These are phyloP conservation scores for Myriosclerotinia scirpicola DNA, from an alignment of 2,329 filamentous ascomycete genomes.

Conservation along the genomic window DNA sequence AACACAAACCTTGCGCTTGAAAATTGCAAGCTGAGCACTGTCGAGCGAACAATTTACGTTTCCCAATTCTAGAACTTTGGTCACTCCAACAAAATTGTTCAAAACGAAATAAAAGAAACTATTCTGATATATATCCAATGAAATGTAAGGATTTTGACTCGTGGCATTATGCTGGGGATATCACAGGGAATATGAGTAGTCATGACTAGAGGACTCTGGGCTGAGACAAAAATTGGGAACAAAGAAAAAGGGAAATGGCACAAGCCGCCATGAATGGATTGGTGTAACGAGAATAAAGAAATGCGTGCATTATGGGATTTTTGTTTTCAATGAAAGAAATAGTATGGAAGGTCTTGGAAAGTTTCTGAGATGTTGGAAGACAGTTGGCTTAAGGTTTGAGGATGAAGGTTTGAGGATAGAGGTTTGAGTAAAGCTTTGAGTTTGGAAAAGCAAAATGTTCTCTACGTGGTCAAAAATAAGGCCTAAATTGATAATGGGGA, in stretches of 20 bases:
- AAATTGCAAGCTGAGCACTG: not conserved
- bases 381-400: not conserved
- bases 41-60: no score
- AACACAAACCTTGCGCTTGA: not conserved
- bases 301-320: no score
- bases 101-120: no score
- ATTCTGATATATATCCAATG: no score
- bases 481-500: not conserved
- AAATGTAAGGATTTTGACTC: not conserved
- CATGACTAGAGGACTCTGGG: not conserved
- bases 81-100: no score
- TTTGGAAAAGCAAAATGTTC: not conserved
- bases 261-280: not conserved
- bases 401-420: not conserved
- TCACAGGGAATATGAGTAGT: not conserved
- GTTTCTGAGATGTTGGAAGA: no score
- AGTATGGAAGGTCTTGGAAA: no score
- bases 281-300: not conserved
- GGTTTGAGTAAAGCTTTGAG: not conserved
- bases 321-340: not conserved
- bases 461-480: not conserved
- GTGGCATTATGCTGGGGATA: not conserved
- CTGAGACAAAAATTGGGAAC: not conserved
- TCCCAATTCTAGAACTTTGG: not conserved
- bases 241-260: slow-evolving; percentile 6